Evolutionary conservation across 179 eudicot species (phyloP).

Genomic region (Beta macrorhiza): DNA sequence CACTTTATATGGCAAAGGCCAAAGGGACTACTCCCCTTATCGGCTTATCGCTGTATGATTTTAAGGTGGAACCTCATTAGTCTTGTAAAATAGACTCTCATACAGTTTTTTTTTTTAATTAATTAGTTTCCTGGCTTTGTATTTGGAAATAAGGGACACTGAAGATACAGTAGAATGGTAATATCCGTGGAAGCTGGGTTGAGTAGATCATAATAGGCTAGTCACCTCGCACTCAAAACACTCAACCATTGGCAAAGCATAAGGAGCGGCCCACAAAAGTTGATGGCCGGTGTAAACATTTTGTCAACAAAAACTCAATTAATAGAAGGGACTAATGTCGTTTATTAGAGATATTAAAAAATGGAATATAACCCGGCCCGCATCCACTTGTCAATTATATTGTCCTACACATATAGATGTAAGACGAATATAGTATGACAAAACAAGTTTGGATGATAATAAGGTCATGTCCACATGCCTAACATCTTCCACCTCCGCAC

Average conservation of each 20-base stretch:
- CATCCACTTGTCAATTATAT: neutral
- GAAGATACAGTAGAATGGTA: no score
- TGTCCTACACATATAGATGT: neutral
- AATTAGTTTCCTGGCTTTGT: no score
- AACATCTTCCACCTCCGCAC: conserved; percentile 12
- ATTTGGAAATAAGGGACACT: no score
- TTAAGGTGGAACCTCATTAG: no score
- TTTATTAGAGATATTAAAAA: neutral
- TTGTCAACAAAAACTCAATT: conserved; percentile 13
- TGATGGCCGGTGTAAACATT: conserved; percentile 12
- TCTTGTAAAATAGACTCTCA: no score
- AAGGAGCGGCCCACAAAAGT: neutral
- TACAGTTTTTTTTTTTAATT: no score
- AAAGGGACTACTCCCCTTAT: no score
- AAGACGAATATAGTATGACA: neutral
- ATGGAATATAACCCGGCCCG: neutral
- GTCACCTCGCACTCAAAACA: neutral
- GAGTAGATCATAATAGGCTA: no score
- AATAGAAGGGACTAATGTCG: conserved; percentile 11
- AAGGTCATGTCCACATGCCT: conserved; percentile 19
- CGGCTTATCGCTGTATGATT: no score
- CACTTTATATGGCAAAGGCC: no score
- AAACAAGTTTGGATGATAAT: neutral
- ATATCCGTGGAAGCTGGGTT: no score
- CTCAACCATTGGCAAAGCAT: neutral